Conservation (phyloP, 495 filamentous ascomycete species). For the Podospora sp. region DNA sequence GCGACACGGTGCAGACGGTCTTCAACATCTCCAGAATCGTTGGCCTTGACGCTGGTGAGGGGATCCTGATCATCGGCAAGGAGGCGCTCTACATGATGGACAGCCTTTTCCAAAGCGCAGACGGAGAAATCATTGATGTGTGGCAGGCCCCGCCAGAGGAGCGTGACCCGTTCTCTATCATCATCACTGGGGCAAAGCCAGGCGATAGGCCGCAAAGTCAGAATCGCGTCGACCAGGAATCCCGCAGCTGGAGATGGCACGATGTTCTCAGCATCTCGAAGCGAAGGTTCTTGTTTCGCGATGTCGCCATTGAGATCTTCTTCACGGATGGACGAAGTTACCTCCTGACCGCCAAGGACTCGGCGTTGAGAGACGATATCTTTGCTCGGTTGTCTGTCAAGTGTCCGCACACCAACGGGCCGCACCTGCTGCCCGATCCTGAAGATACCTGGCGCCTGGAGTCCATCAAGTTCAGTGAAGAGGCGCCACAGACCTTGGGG, state of each 20-base stretch:
- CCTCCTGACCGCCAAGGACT: slow-evolving; percentile 78
- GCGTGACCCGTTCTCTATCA: slow-evolving; percentile 90
- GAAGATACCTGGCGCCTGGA: slow-evolving; percentile 87
- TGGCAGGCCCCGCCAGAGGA: slow-evolving; percentile 92
- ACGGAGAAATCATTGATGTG: slow-evolving; percentile 95
- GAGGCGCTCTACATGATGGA: slow-evolving; percentile 91
- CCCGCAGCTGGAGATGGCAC: slow-evolving; percentile 89
- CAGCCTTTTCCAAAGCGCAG: slow-evolving; percentile 88
- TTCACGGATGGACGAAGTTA: slow-evolving; percentile 97
- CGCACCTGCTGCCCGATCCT: slow-evolving; percentile 53
- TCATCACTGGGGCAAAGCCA: slow-evolving; percentile 80
- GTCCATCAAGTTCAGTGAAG: slow-evolving; percentile 77
- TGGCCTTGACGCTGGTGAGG: slow-evolving; percentile 88
- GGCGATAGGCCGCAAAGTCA: slow-evolving; percentile 56
- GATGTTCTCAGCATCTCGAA: slow-evolving; percentile 98
- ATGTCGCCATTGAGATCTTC: slow-evolving; percentile 93
- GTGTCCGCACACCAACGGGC: slow-evolving; percentile 71
- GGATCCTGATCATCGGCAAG: slow-evolving; percentile 91
- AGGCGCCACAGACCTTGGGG: slow-evolving; percentile 79
- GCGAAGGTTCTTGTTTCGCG: slow-evolving; percentile 89
- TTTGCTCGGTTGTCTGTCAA: slow-evolving; percentile 71
- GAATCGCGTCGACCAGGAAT: slow-evolving; percentile 67
- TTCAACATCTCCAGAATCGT: slow-evolving; percentile 94
- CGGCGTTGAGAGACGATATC: slow-evolving; percentile 73
- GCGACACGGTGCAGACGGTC: slow-evolving; percentile 89